Evolutionary conservation across 352 stramenopile species (phyloP).

Genomic region (Globisporangium carolinianum): DNA sequence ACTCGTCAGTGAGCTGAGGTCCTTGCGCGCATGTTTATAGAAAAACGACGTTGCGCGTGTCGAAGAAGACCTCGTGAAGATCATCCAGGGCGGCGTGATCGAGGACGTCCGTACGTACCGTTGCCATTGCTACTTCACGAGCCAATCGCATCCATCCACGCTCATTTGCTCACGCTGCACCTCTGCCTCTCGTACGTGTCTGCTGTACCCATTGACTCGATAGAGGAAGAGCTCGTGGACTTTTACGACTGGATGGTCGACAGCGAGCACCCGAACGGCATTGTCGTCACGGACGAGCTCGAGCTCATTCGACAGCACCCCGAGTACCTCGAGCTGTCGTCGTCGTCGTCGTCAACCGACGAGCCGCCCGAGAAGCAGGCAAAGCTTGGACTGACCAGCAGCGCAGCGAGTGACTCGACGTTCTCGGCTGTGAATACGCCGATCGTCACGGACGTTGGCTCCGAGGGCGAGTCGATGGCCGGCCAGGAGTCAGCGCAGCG

Average conservation of each 20-base stretch:
- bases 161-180: background rate
- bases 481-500: constrained; percentile 57
- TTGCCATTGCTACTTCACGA: no score
- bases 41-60: constrained; percentile 79
- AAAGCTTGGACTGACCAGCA: constrained; percentile 19
- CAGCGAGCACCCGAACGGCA: constrained; percentile 57
- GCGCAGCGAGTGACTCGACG: constrained; percentile 21
- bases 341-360: constrained; percentile 1
- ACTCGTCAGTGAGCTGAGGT: background rate
- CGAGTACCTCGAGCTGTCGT: constrained; percentile 65
- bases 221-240: constrained; percentile 77
- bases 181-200: background rate
- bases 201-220: background rate
- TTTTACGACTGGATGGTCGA: constrained; percentile 86
- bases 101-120: constrained; percentile 66
- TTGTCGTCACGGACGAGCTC: constrained; percentile 76
- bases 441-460: constrained; percentile 58
- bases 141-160: no score
- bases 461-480: constrained; percentile 52
- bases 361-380: constrained; percentile 30
- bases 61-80: constrained; percentile 79
- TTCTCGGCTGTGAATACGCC: constrained; percentile 64
- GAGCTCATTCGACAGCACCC: constrained; percentile 76
- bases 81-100: constrained; percentile 60
- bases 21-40: constrained; percentile 13